Evolutionary conservation across 495 filamentous ascomycete genomes (phyloP).

Genomic region (Penicillium silybi): DNA sequence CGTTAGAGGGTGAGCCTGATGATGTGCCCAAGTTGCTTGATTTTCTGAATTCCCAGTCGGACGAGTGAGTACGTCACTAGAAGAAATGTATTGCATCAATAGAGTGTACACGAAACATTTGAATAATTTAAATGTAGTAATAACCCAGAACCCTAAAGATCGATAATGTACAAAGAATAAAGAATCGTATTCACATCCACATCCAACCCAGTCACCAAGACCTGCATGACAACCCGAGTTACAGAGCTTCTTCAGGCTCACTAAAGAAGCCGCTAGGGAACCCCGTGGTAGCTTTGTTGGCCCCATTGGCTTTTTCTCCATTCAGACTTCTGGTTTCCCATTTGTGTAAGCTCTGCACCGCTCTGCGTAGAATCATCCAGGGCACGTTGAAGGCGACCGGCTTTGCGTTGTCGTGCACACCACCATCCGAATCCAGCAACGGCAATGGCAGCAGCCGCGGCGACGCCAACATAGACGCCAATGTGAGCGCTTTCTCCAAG

Average conservation of each 20-base stretch:
- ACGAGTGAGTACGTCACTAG: too few relatives aligned
- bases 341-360: conserved; percentile 3
- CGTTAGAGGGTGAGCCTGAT: conserved; percentile 9
- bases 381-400: conserved; percentile 17
- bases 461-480: conserved; percentile 15
- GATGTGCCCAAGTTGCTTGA: conserved; percentile 5
- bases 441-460: conserved; percentile 1
- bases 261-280: not conserved
- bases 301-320: conserved; percentile 16
- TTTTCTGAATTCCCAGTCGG: not conserved
- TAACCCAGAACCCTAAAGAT: not conserved
- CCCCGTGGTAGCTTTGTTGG: conserved; percentile 9
- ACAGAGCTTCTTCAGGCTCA: not conserved
- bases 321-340: conserved; percentile 7
- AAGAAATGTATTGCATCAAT: too few relatives aligned
- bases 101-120: too few relatives aligned
- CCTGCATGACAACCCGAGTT: not conserved
- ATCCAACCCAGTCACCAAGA: not conserved
- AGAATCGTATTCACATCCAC: not conserved
- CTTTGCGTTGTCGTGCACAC: conserved; percentile 12
- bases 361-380: conserved; percentile 8
- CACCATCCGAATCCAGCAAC: conserved; percentile 7
- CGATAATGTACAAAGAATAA: not conserved
- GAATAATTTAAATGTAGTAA: not conserved
- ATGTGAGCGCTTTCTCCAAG: conserved; percentile 49